phyloP scores from a whole-genome alignment of 129 eudicot genomes.

The Glebionis coronaria region DNA sequence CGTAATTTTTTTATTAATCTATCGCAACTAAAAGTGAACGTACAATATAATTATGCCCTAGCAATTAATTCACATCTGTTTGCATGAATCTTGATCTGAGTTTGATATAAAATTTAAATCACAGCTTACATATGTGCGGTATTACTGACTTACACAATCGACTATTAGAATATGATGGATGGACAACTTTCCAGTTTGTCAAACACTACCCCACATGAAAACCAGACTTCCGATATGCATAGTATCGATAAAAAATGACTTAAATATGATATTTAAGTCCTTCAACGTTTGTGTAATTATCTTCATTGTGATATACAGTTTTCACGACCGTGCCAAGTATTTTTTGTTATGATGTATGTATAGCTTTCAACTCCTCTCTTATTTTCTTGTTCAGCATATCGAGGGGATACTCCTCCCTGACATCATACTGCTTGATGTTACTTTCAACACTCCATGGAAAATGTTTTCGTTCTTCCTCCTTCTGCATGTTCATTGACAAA shows the following conservation, averaged over 20 bases:
- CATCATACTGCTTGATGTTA: too few species aligned
- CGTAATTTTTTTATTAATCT: too few species aligned
- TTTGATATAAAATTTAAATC: too few species aligned
- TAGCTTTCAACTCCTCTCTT: conserved; percentile 39
- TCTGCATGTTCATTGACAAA: conserved; percentile 10
- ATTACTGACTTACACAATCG: too few species aligned
- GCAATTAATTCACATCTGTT: too few species aligned
- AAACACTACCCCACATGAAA: too few species aligned
- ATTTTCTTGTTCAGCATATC: conserved; percentile 21
- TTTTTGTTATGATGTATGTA: conserved; percentile 17
- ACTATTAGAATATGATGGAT: too few species aligned
- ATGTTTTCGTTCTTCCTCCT: conserved; percentile 37
- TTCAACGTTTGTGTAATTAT: conserved; percentile 35
- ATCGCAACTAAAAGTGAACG: too few species aligned
- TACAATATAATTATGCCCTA: too few species aligned
- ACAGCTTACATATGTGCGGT: too few species aligned
- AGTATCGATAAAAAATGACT: not conserved
- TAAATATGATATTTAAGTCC: conserved; percentile 17
- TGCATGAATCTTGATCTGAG: too few species aligned
- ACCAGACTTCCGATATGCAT: conserved; percentile 5
- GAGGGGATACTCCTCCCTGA: conserved; percentile 17
- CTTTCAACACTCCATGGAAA: conserved; percentile 34
- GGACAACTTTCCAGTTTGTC: too few species aligned
- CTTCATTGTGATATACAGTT: conserved; percentile 25
- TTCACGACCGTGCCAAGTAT: conserved; percentile 21